Base-by-base conservation (phyloP, 768 basidiomycete species). In the Agaricus bisporus region DNA sequence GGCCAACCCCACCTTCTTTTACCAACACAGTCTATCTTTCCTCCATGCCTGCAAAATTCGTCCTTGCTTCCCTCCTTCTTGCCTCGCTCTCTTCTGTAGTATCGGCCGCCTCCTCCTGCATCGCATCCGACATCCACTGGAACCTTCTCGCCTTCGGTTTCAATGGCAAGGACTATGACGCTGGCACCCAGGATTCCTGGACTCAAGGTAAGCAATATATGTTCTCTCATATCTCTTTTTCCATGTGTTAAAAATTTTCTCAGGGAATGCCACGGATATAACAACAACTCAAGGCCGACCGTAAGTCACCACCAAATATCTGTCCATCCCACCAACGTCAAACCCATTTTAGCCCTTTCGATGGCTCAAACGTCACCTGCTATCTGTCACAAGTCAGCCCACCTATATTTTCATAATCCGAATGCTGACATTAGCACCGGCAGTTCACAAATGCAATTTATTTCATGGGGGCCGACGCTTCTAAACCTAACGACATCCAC, bases 361-460 rank as follows among this genome's bases (percentile, higher is more conserved):
- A 86, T 62, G 81, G 78, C 20, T 58, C 64, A 32, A 81, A 77
- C 63, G 77, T 81, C 0, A 85, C 81, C 7, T 91, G 88, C 68
- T 90, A 85, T 69, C 78, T 90, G 47, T 79, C 88, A 5, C 76
- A 87, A 69, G 85, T 80, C 59, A 55, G 68, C 58, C 5, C 36
- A 22, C 22, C 38, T 26, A 25, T 28, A 7, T 11, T 37, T 36
- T 25, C 29, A 14, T 42, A 11, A 25, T 35, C 20, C 42, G 32
- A 15, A 11, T 42, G 38, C 32, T 45, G 37, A 36, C 29, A 38
- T 12, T 42, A 15, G 49, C 26, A 5, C 20, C 60, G 42, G 6
- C 68, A 95, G 81, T 94, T 85, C 70, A 77, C 75, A 63, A 95
- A 95, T 60, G 85, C 91, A 37, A 75, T 95, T 63, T 95, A 95